Conservation (phyloP, 345 rosid species). For the Sisymbrium irio region DNA sequence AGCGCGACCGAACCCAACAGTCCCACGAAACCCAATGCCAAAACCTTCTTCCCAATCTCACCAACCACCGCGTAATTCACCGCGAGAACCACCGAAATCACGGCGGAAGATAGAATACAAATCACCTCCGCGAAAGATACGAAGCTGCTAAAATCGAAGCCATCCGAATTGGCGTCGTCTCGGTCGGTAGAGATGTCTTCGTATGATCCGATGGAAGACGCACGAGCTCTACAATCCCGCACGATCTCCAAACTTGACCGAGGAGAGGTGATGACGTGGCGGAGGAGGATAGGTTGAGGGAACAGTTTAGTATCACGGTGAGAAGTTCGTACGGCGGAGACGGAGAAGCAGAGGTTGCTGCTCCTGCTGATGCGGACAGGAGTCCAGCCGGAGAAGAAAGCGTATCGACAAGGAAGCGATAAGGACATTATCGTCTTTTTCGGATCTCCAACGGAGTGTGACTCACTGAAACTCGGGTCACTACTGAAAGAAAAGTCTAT, state of each 20-base stretch:
- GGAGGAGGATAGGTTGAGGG: slow-evolving; percentile 31
- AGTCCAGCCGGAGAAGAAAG: slow-evolving; percentile 39
- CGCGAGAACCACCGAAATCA: slow-evolving; percentile 46
- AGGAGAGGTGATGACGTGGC: slow-evolving; percentile 22
- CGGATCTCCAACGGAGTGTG: neutral
- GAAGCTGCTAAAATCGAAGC: slow-evolving; percentile 43
- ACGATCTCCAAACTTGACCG: slow-evolving; percentile 7
- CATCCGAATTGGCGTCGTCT: slow-evolving; percentile 16
- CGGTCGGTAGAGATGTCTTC: slow-evolving; percentile 19
- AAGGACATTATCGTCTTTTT: slow-evolving; percentile 42
- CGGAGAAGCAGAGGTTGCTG: slow-evolving; percentile 35
- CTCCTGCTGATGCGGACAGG: slow-evolving; percentile 34
- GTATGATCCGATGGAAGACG: slow-evolving; percentile 36
- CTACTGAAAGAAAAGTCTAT: slow-evolving; percentile 11
- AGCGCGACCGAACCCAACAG: slow-evolving; percentile 52
- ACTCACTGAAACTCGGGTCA: slow-evolving; percentile 3
- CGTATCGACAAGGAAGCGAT: slow-evolving; percentile 41
- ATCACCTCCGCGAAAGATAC: slow-evolving; percentile 53
- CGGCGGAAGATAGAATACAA: slow-evolving; percentile 60
- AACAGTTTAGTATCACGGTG: slow-evolving; percentile 22
- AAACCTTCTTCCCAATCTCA: slow-evolving; percentile 51
- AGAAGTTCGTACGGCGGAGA: slow-evolving; percentile 19
- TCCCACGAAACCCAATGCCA: slow-evolving; percentile 52
- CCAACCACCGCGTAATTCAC: slow-evolving; percentile 47
- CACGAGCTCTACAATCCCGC: slow-evolving; percentile 13